Base-by-base conservation (phyloP, 192 early-diverging fungal genomes). In the Spizellomyces sp. region DNA sequence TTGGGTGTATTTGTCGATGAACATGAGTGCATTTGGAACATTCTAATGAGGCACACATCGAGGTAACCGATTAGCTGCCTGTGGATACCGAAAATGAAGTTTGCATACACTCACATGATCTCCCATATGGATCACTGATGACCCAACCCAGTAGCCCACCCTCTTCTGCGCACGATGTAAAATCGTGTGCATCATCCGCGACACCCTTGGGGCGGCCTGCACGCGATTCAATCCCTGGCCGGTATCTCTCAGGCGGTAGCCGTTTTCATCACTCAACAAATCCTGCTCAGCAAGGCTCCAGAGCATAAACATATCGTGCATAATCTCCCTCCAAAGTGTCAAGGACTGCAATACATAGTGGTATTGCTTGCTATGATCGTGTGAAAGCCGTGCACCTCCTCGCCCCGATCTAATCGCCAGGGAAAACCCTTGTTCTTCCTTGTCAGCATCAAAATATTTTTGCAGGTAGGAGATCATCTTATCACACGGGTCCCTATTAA, bases 1-100 rank as follows among this genome's bases (percentile, higher is more conserved):
- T 86, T 99, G 96, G 69, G 95, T 97, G 80, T 98, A 98, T 86
- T 91, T 89, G 88, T 94, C 93, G 61, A 99, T 98, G 64, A 98
- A 98, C 88, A 97, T 90, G 44, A 99, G 87, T 5, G 98, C 93
- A 73, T 99, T 99, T 19, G 98, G 96, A 10, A 99, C 98, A 74
- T 98, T 99, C 65, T 82, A 62, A 62, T 12, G 12, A 52, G 15
- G 19, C 36, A 61, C 15, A 42, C 12, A 70, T 14, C 14, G 14
- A 8, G 3, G 27, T 36, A 36, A 46, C 27, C 14, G 17, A 41
- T 58, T n/a, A 41, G 46, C 42, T 45, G 17, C 10, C 15, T n/a
- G 17, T 52, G 17, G 54, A 21, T n/a, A 70, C 7, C 21, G 57
- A 62, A 4, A 9, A 57, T 15, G 44, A 48, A 6, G 5, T 48